Evolutionary conservation across 2,329 filamentous ascomycete species (phyloP).

Genomic region (Aspergillus carbonarius): DNA sequence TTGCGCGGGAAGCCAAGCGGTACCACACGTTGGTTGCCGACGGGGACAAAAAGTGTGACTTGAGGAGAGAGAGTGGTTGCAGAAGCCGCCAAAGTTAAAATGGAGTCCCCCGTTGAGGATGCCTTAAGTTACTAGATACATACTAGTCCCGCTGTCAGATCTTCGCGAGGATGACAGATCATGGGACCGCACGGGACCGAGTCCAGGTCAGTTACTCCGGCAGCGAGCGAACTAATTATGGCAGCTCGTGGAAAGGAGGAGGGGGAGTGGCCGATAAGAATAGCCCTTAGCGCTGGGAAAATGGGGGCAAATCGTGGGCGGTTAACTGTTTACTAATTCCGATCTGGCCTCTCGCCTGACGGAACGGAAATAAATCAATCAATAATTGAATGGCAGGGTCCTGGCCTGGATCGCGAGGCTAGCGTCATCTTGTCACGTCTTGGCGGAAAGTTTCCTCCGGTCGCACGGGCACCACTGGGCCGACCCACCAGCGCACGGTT

Average conservation of each 20-base stretch:
- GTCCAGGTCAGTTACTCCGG: not conserved
- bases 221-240: constrained; percentile 12
- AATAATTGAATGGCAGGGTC: not conserved
- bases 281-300: not conserved
- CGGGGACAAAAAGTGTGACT: constrained; percentile 18
- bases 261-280: not conserved
- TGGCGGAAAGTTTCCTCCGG: constrained; percentile 8
- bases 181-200: not conserved
- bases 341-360: not conserved
- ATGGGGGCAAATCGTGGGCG: constrained; percentile 13
- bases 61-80: constrained; percentile 13
- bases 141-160: constrained; percentile 1
- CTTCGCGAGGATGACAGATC: constrained; percentile 3
- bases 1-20: not conserved
- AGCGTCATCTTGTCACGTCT: constrained; percentile 16
- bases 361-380: no score
- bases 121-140: no score
- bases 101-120: not conserved
- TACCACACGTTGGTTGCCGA: constrained; percentile 4
- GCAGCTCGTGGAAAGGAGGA: not conserved
- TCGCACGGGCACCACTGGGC: constrained; percentile 5
- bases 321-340: constrained; percentile 20
- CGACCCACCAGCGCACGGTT: constrained; percentile 18
- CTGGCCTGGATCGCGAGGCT: not conserved
- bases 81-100: constrained; percentile 16